Base-by-base conservation (phyloP, 768 basidiomycete species). In the Pleurotus pulmonarius region DNA sequence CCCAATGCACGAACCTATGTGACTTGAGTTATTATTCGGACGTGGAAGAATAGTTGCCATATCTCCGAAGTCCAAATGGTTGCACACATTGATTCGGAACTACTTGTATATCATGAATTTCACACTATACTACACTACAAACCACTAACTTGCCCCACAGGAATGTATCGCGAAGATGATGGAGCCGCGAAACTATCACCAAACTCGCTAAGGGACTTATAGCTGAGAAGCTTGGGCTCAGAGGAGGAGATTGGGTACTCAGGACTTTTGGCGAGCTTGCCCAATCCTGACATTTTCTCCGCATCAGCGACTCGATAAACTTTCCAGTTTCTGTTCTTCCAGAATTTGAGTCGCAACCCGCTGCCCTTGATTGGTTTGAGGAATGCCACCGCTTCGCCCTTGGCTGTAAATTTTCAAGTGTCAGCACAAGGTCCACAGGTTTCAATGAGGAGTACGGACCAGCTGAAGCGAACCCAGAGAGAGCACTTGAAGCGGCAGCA, bases 301-400 rank as follows among this genome's bases (percentile, higher is more conserved):
- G 20, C n/a, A 16, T 53, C 51, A 4, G 48, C 37, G 2, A 53
- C 38, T 18, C 39, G 37, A 11, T 53, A 53, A 5, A 53, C 51
- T n/a, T 53, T 53, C 51, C 51, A 53, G 39, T 53, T 25, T 11
- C 51, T 16, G n/a, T 53, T 53, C 18, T 53, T 53, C 51, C 51
- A 53, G 51, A 53, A 53, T 18, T 53, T 53, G 38, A 53, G 51
- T 20, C 18, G 4, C 11, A 53, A 53, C 1, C 51, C 51, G 20
- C 41, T 53, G 4, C 51, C 51, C 22, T 53, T 53, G 38, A 53
- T n/a, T 20, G 51, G 51, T 15, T 53, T 53, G 15, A 53, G 25
- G 39, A 53, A 53, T 20, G 39, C 24, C 4, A 16, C 11, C 2
- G 51, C 51, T 20, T 22, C 39, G 22, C 51, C 39, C 18, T 53